Evolutionary conservation across 208 protist species (phyloP).

Genomic region (Wallacemonas sp.): DNA sequence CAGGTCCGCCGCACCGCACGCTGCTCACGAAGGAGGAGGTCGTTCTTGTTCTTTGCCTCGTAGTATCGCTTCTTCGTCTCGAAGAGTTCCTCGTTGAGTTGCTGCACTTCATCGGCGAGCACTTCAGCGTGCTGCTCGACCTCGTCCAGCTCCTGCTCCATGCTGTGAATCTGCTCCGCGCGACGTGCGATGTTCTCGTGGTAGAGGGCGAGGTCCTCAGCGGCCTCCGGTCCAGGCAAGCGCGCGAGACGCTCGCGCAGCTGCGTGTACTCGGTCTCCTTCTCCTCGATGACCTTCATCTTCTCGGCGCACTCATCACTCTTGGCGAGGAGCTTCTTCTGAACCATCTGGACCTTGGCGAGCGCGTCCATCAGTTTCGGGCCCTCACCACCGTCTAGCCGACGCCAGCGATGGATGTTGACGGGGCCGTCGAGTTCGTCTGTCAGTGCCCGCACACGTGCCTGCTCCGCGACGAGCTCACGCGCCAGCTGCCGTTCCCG

Average conservation of each 20-base stretch:
- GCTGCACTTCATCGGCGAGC: conserved; percentile 90
- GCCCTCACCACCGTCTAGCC: conserved; percentile 93
- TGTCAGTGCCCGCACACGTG: conserved; percentile 91
- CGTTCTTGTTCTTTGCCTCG: conserved; percentile 89
- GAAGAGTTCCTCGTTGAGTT: conserved; percentile 86
- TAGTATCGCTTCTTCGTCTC: conserved; percentile 93
- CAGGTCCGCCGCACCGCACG: conserved; percentile 45
- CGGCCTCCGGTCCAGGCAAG: conserved; percentile 95
- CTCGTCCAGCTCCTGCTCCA: conserved; percentile 55
- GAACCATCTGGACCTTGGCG: conserved; percentile 97
- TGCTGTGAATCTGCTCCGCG: conserved; percentile 85
- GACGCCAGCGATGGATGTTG: conserved; percentile 98
- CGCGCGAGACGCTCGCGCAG: conserved; percentile 93
- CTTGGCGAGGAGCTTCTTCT: conserved; percentile 95
- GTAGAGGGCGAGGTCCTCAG: conserved; percentile 95
- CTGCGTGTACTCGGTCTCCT: conserved; percentile 89
- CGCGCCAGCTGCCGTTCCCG: conserved; percentile 90
- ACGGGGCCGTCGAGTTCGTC: conserved; percentile 98
- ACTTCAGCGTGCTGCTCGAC: conserved; percentile 74
- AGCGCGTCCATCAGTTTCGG: conserved; percentile 95
- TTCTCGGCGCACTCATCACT: conserved; percentile 93
- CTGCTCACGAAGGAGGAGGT: conserved; percentile 58
- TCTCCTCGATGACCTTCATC: conserved; percentile 84
- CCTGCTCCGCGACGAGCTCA: conserved; percentile 91
- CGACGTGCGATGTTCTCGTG: conserved; percentile 94